Evolutionary conservation across 2,329 filamentous ascomycete genomes (phyloP), one percentile per base, ranked within the genome.

Genomic region (Beauveria medogensis): DNA sequence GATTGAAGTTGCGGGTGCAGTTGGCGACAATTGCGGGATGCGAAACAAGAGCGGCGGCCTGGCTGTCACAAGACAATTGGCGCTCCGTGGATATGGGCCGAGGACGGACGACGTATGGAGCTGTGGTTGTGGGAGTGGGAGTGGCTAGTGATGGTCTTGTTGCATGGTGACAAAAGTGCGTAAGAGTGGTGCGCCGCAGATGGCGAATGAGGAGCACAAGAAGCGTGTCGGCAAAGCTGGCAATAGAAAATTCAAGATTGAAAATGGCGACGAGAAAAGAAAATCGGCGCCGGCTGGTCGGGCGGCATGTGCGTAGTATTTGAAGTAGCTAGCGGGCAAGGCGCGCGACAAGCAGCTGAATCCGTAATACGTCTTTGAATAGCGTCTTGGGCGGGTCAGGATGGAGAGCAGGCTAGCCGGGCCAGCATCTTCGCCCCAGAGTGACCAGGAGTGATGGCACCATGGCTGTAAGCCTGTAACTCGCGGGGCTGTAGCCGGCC

Each of bases 221-320:
- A 5, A 8, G 43, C 2, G 30, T 12, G 14, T n/a, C 16, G 9
- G 10, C 14, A 24, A 41, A 37, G 46, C 16, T 46, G 54, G 34
- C n/a, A 14, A 9, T 20, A 14, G 37, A 28, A 28, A 20, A 55
- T 30, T 46, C 12, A 37, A 37, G 18, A 16, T 28, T n/a, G 10
- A 18, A 26, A 48, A 26, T 43, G 47, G 47, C 37, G 26, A 52
- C 24, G 40, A 20, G 34, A 37, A n/a, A 46, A 28, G 28, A 50
- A 40, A 59, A 18, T 47, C 44, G 55, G 44, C 34, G 44, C 20
- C 37, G 37, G 56, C 47, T n/a, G 44, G 47, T 52, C 47, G 47
- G 56, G 56, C 56, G 47, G 47, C 44, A 43, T 41, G 55, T 58
- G 55, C 47, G 47, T 20, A 24, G 47, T 59, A 59, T 52, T 59